Conservation (phyloP, 805 yeast species). For the Scheffersomyces stipitis region DNA sequence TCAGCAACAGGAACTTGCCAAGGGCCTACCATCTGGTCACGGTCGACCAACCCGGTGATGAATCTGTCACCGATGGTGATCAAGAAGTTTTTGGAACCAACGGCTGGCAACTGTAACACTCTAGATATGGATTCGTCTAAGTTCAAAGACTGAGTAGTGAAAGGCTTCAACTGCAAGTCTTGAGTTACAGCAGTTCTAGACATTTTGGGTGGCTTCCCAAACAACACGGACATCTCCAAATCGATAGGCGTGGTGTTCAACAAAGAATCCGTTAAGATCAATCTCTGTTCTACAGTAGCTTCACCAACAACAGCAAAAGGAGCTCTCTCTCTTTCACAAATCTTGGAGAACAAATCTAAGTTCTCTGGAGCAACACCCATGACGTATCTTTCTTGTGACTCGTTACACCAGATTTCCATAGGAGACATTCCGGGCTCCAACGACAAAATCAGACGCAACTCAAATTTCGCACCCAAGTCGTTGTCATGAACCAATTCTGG, state of each 20-base stretch:
- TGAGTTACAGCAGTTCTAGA: slow-evolving; percentile 69
- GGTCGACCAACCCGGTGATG: slow-evolving; percentile 94
- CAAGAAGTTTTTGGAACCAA: slow-evolving; percentile 90
- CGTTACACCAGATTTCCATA: slow-evolving; percentile 99
- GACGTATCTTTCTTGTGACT: slow-evolving; percentile 97
- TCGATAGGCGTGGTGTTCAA: slow-evolving; percentile 88
- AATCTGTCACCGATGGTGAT: slow-evolving; percentile 98
- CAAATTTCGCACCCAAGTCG: slow-evolving; percentile 90
- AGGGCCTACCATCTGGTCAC: slow-evolving; percentile 99
- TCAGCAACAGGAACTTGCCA: slow-evolving; percentile 99
- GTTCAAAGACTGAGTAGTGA: slow-evolving; percentile 34
- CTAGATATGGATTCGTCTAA: slow-evolving; percentile 71
- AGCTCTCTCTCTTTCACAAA: slow-evolving; percentile 94
- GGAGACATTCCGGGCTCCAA: slow-evolving; percentile 99
- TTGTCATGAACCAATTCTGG: slow-evolving; percentile 98
- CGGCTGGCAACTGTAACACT: slow-evolving; percentile 87
- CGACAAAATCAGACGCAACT: slow-evolving; percentile 84
- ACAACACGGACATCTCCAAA: slow-evolving; percentile 89
- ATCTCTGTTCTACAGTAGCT: slow-evolving; percentile 84
- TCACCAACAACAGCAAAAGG: slow-evolving; percentile 94
- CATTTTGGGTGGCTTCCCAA: slow-evolving; percentile 98
- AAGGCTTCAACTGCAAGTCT: slow-evolving; percentile 50
- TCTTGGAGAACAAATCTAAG: slow-evolving; percentile 64
- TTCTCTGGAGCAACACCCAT: slow-evolving; percentile 85
- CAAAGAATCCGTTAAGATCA: slow-evolving; percentile 76